Conservation (phyloP, 1,284 basidiomycete genomes). For the Somion occarium region DNA sequence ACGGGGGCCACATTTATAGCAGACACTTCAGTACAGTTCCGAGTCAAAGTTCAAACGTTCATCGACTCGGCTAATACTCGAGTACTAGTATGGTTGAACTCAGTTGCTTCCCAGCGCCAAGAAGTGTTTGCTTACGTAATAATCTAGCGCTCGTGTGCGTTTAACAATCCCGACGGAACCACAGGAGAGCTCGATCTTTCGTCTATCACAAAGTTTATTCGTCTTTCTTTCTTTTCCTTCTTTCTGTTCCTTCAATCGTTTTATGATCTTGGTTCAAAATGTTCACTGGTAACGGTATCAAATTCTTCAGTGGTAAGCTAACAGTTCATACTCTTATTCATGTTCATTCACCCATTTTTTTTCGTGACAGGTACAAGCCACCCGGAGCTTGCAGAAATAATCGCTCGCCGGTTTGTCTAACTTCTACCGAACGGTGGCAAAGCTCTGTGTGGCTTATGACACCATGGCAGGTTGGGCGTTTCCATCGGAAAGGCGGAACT, state of each 20-base stretch:
- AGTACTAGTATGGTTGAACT: too few species aligned
- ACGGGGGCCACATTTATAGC: too few species aligned
- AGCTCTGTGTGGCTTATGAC: background rate
- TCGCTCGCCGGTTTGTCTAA: constrained; percentile 77
- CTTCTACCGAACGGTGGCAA: background rate
- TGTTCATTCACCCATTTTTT: constrained; percentile 7
- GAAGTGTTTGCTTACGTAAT: too few species aligned
- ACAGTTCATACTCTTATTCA: constrained; percentile 6
- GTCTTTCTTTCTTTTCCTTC: constrained; percentile 17
- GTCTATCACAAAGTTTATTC: too few species aligned
- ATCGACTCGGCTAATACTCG: too few species aligned
- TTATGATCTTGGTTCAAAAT: constrained; percentile 35
- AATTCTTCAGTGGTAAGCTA: constrained; percentile 84
- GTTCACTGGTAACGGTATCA: constrained; percentile 82
- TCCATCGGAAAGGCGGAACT: constrained; percentile 84
- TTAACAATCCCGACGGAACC: too few species aligned
- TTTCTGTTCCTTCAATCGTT: constrained; percentile 25
- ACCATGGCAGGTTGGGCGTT: constrained; percentile 66
- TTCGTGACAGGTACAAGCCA: constrained; percentile 97
- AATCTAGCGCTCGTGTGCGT: too few species aligned
- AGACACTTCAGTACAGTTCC: too few species aligned
- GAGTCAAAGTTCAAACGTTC: too few species aligned
- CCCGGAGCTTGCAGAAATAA: constrained; percentile 91
- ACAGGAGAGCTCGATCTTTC: too few species aligned
- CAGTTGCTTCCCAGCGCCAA: too few species aligned